Conservation (phyloP, 305 asterid genomes). For the Fraxinus latifolia region DNA sequence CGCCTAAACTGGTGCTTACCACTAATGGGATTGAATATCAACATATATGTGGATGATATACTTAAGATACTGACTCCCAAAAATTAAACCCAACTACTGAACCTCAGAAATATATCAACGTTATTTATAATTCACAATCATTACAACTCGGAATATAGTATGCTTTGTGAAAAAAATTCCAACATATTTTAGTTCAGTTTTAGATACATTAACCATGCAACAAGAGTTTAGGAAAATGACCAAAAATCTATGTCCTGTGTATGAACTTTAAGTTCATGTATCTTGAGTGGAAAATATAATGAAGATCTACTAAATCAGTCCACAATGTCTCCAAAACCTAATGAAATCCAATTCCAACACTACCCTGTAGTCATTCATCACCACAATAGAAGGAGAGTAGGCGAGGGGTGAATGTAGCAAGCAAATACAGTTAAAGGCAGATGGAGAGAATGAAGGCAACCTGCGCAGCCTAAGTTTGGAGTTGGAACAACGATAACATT, state of each 20-base stretch:
- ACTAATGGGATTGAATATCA: not conserved
- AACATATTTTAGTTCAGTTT: not conserved
- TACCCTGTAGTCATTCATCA: not conserved
- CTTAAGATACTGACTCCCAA: not conserved
- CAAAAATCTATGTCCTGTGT: not conserved
- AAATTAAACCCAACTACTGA: not conserved
- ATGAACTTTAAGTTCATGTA: not conserved
- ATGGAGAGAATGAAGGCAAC: not conserved
- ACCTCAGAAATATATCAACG: not conserved
- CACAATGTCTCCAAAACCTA: not conserved
- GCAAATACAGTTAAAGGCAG: not conserved
- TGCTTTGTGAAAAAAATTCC: not conserved
- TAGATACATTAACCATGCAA: not conserved
- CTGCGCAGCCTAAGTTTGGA: not conserved
- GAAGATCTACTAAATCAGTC: not conserved
- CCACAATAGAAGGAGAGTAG: not conserved
- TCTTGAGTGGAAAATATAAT: not conserved
- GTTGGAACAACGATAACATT: not conserved
- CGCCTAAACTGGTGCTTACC: not conserved
- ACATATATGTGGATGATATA: not conserved
- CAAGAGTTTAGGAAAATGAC: not conserved
- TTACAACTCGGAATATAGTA: not conserved
- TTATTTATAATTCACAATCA: not conserved
- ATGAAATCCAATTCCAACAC: not conserved
- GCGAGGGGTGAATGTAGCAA: not conserved